These are phyloP conservation scores for Cryptosporidium muris DNA, from an alignment of 169 alveolate species.

Conservation along the genomic window DNA sequence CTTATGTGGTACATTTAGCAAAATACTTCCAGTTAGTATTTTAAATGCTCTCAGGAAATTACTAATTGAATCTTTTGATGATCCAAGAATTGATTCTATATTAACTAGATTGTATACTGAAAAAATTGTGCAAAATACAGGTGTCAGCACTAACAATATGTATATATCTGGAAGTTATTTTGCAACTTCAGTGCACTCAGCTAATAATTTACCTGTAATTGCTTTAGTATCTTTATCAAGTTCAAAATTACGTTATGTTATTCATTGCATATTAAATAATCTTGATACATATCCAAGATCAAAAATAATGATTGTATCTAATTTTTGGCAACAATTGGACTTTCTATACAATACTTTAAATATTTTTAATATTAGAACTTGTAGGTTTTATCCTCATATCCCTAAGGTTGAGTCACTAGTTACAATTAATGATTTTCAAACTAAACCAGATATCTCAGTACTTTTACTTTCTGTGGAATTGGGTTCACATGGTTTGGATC, in stretches of 20 bases:
- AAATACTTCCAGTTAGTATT: too few species aligned
- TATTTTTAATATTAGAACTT: slow-evolving; percentile 24
- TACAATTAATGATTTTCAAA: slow-evolving; percentile 27
- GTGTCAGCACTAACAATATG: too few species aligned
- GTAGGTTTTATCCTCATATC: slow-evolving; percentile 56
- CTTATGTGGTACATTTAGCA: too few species aligned
- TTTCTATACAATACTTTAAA: slow-evolving; percentile 46
- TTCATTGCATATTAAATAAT: slow-evolving; percentile 36
- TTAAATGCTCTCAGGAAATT: too few species aligned
- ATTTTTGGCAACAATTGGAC: slow-evolving; percentile 65
- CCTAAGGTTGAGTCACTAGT: slow-evolving; percentile 20
- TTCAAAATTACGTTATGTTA: slow-evolving; percentile 36
- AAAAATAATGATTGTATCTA: slow-evolving; percentile 54
- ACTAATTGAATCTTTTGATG: too few species aligned
- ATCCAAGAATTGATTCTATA: too few species aligned
- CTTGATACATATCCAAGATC: slow-evolving; percentile 5
- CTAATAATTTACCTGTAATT: neutral
- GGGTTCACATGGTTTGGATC: slow-evolving; percentile 60
- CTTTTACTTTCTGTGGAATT: slow-evolving; percentile 36
- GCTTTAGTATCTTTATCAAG: slow-evolving; percentile 59
- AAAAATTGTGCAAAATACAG: too few species aligned
- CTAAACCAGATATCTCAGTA: neutral
- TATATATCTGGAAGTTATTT: too few species aligned
- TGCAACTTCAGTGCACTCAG: too few species aligned
- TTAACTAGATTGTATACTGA: too few species aligned